Base-by-base conservation (phyloP, 1,139 yeast species). In the Yamadazyma atmosphaerica region DNA sequence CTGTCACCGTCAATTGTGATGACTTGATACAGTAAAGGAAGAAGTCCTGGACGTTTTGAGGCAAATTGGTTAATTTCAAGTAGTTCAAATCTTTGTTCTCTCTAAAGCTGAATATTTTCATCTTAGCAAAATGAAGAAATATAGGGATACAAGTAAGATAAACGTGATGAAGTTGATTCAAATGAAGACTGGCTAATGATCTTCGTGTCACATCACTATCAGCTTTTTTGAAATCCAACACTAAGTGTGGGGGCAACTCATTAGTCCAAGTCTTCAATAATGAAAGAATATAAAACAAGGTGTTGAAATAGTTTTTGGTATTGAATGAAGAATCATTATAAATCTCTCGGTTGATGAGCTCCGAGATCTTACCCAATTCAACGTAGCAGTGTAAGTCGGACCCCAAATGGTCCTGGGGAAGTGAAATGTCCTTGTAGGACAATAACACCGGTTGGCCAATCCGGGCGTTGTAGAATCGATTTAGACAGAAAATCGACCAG, bases 151-250 rank as follows among this genome's bases (percentile, higher is more conserved):
- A 54, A 9, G 62, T 49, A 18, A 60, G 43, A 37, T 60, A 57
- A 3, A 60, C 55, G 36, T 60, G 63, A 44, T 61, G 66, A 6
- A 60, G 44, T 36, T 61, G 60, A 36, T 61, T 61, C 37, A 60
- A 52, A 40, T 61, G 65, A 21, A 61, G 41, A 19, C 63, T 54
- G 32, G 58, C 57, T 5, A 58, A 44, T 21, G 57, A 44, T 24
- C 66, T 40, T 34, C 53, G 50, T 17, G 43, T 44, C 2, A 36
- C 35, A 24, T 34, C 26, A 17, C 37, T 30, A 11, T 34, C 22
- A 4, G 33, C 18, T 8, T 40, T 19, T 10, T 39, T 33, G 19
- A 46, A 46, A 21, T 46, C 47, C 3, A 61, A 42, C 28, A 44
- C 44, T 10, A 61, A 44, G 27, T 46, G 39, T 2, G 36, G 41